Evolutionary conservation across 1,284 basidiomycete species (phyloP).

Genomic region (Leccinum fuscescens): DNA sequence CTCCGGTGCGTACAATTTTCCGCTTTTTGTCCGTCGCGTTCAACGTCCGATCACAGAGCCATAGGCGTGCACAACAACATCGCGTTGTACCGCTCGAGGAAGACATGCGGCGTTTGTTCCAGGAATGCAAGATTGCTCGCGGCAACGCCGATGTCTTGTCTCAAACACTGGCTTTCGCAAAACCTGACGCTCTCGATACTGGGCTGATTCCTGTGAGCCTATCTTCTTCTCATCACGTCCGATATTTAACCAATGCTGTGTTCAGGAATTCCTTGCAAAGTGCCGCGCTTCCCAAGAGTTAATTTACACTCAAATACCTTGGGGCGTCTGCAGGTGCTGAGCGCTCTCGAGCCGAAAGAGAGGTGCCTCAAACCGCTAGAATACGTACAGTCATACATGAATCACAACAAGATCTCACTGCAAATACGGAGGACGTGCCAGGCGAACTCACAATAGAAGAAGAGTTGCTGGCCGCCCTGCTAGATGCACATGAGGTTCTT

Average conservation of each 20-base stretch:
- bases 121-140: constrained; percentile 74
- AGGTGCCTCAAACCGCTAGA: constrained; percentile 3
- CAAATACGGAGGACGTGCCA: constrained; percentile 35
- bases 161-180: constrained; percentile 62
- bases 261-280: constrained; percentile 71
- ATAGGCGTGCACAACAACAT: constrained; percentile 27
- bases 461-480: constrained; percentile 58
- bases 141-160: constrained; percentile 69
- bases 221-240: neutral
- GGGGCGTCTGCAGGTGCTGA: constrained; percentile 76
- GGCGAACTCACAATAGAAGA: constrained; percentile 56
- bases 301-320: constrained; percentile 71
- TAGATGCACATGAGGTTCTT: constrained; percentile 63
- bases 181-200: constrained; percentile 60
- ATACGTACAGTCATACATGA: constrained; percentile 27
- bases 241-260: constrained; percentile 1
- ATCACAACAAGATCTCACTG: constrained; percentile 21
- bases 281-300: constrained; percentile 72
- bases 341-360: constrained; percentile 45
- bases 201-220: constrained; percentile 60
- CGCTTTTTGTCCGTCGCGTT: neutral
- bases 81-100: constrained; percentile 72
- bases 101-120: constrained; percentile 72
- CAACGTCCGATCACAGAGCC: constrained; percentile 10
- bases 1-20: constrained; percentile 16